Evolutionary conservation across 1,284 basidiomycete genomes (phyloP), one percentile per base, ranked within the genome.

Genomic region (Fomitiporia mediterranea): DNA sequence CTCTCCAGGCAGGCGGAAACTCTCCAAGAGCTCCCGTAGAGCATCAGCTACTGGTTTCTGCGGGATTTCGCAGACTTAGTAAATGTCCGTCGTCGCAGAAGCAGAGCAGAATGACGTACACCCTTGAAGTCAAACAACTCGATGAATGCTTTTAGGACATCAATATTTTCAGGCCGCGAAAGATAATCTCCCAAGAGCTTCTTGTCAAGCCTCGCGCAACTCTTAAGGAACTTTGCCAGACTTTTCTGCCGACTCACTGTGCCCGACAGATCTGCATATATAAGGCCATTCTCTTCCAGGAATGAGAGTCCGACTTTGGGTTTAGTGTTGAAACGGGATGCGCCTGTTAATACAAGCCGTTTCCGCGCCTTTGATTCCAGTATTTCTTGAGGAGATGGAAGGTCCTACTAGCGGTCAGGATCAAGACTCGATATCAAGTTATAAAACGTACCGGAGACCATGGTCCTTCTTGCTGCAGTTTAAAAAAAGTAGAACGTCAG

Each of bases 11-110:
- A 99, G 76, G 54, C 97, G 83, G 78, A 99, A 98, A 4, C 89
- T 81, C 69, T 99, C 97, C 4, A 99, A 78, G 61, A 99, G 74
- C 68, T 98, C 94, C 37, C 97, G 82, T 83, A 99, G 84, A 2
- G 94, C 95, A 61, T 99, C 96, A 11, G 93, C 94, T 60, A 98
- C 82, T 8, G 88, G 82, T 89, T 95, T 96, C 91, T 95, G 11
- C 19, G 58, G 40, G 11, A 51, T 60, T 52, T 66, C 62, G 42
- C 58, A 53, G 27, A 23, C 37, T n/a, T n/a, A n/a, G n/a, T n/a
- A n/a, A n/a, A n/a, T 35, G 55, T 17, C 40, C 52, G 53, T 28
- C n/a, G 11, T 3, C 13, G n/a, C 23, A 55, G 4, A 40, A 47
- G 3, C 52, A 56, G n/a, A 4, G 23, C 28, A 27, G 9, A 23